Conservation (phyloP, 179 eudicot genomes). For the Amaranthus tricolor region DNA sequence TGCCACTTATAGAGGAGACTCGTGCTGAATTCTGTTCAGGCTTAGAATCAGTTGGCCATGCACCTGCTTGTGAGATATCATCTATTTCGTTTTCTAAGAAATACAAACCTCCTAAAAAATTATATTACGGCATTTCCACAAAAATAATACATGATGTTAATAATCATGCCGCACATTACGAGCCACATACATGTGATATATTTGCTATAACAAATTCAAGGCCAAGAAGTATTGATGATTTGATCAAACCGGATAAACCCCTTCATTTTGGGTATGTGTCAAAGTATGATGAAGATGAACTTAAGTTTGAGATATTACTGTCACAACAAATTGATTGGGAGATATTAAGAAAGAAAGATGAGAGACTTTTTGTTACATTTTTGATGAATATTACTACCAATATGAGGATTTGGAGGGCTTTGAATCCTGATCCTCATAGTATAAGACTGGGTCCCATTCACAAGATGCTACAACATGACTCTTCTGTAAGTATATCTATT, state of each 20-base stretch:
- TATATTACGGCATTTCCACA: slow-evolving; percentile 29
- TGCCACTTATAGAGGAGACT: slow-evolving; percentile 68
- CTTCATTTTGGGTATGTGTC: slow-evolving; percentile 41
- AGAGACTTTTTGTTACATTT: slow-evolving; percentile 38
- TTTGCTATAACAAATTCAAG: slow-evolving; percentile 44
- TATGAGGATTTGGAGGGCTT: slow-evolving; percentile 58
- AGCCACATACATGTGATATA: slow-evolving; percentile 54
- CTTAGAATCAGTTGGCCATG: slow-evolving; percentile 26
- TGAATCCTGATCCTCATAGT: slow-evolving; percentile 34
- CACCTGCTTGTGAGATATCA: slow-evolving; percentile 43
- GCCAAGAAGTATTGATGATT: slow-evolving; percentile 43
- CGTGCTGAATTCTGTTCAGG: slow-evolving; percentile 49
- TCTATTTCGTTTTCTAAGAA: neutral
- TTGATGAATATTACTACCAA: slow-evolving; percentile 63
- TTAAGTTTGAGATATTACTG: slow-evolving; percentile 14
- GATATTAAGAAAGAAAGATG: neutral
- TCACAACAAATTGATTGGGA: slow-evolving; percentile 24
- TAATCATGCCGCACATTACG: slow-evolving; percentile 16
- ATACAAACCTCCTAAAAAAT: slow-evolving; percentile 30
- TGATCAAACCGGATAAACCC: slow-evolving; percentile 28
- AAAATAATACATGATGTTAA: neutral
- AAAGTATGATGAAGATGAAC: neutral
- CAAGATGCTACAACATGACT: slow-evolving; percentile 30
- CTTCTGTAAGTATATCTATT: slow-evolving; percentile 32
- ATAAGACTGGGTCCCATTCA: slow-evolving; percentile 32